These are phyloP conservation scores for Lepidopterella palustris DNA, from an alignment of 495 filamentous ascomycete genomes.

Conservation along the genomic window DNA sequence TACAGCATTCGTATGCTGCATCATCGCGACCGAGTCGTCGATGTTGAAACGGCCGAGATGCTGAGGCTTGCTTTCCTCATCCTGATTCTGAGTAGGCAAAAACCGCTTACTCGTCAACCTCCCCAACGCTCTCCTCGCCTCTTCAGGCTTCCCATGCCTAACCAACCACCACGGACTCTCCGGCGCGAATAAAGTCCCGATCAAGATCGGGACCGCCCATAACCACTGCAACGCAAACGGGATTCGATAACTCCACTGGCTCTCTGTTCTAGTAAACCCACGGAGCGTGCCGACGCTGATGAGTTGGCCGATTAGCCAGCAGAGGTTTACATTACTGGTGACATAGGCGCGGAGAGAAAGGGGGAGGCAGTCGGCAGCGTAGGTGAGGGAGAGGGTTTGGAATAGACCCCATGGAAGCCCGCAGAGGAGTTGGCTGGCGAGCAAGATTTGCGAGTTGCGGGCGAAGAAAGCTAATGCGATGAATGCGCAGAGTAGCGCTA, in stretches of 20 bases:
- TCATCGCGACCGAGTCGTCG: constrained; percentile 76
- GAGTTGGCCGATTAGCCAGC: constrained; percentile 72
- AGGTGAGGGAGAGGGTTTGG: constrained; percentile 72
- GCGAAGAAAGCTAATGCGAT: constrained; percentile 74
- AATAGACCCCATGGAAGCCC: constrained; percentile 80
- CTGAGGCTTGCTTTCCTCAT: constrained; percentile 38
- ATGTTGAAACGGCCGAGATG: constrained; percentile 58
- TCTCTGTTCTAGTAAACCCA: constrained; percentile 50
- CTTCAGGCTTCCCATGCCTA: constrained; percentile 57
- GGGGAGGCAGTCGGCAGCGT: constrained; percentile 73
- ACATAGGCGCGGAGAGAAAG: constrained; percentile 65
- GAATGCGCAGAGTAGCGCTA: constrained; percentile 60
- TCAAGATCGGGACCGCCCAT: constrained; percentile 60
- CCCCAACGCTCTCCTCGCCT: constrained; percentile 61
- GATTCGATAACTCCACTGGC: constrained; percentile 62
- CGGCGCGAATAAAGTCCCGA: constrained; percentile 63
- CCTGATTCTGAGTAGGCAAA: too few relatives aligned
- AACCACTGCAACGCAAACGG: constrained; percentile 78
- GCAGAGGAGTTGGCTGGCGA: constrained; percentile 68
- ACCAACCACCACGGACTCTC: constrained; percentile 83
- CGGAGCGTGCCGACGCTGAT: constrained; percentile 70
- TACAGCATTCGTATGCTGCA: constrained; percentile 72
- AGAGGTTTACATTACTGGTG: constrained; percentile 77
- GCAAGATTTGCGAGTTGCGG: constrained; percentile 58
- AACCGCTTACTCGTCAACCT: constrained; percentile 47